phyloP scores from a whole-genome alignment of 2,329 filamentous ascomycete genomes.

The Huntiella decipiens region DNA sequence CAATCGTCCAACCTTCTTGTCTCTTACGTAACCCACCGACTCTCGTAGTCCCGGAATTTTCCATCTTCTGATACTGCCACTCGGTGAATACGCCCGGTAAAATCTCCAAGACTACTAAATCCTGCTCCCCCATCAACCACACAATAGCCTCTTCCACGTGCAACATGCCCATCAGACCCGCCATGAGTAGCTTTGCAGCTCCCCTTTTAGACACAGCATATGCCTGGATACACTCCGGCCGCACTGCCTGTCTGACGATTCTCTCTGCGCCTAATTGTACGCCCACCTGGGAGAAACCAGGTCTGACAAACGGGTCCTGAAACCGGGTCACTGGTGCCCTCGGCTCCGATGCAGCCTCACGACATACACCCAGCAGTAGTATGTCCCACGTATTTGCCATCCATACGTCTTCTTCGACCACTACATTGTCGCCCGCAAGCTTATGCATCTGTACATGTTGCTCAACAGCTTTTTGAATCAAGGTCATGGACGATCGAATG shows the following conservation, averaged over 20 bases:
- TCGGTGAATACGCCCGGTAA: slow-evolving; percentile 15
- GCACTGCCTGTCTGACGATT: slow-evolving; percentile 14
- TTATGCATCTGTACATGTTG: not conserved
- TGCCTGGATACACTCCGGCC: slow-evolving; percentile 15
- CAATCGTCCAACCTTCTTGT: not conserved
- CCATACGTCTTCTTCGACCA: slow-evolving; percentile 13
- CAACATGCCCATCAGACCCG: slow-evolving; percentile 13
- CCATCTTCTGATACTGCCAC: slow-evolving; percentile 14
- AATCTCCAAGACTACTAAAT: slow-evolving; percentile 15
- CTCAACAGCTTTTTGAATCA: too few species aligned
- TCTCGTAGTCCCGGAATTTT: slow-evolving; percentile 10
- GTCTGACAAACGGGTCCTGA: not conserved
- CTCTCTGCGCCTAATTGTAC: slow-evolving; percentile 12
- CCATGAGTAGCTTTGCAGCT: slow-evolving; percentile 16
- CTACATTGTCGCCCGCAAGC: not conserved
- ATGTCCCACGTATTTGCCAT: slow-evolving; percentile 14
- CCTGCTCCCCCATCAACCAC: slow-evolving; percentile 12
- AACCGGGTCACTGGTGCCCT: not conserved
- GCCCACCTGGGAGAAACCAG: slow-evolving; percentile 7
- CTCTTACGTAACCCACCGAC: slow-evolving; percentile 12
- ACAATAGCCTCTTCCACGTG: slow-evolving; percentile 16
- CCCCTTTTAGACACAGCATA: slow-evolving; percentile 16
- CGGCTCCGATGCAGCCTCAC: slow-evolving; percentile 9
- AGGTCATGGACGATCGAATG: slow-evolving; percentile 11
- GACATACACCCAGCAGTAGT: slow-evolving; percentile 15